Evolutionary conservation across 108 stramenopile genomes (phyloP), one percentile per base, ranked within the genome.

Genomic region (Hondaea fermentalgiana): DNA sequence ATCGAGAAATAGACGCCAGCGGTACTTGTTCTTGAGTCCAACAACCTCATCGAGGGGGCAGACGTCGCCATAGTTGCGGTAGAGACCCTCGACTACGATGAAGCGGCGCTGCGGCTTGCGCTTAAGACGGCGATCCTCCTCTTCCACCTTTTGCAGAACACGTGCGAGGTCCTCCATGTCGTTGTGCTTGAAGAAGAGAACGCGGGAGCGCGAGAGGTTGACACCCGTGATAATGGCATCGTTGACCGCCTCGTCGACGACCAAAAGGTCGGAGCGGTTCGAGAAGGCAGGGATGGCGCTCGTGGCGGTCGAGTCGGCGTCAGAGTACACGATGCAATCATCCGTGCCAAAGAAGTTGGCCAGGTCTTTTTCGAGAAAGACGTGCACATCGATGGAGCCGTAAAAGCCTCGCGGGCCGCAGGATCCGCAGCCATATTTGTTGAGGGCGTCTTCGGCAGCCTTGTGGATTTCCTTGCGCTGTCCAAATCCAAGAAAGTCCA

Each of bases 321-420:
- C 99, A 21, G 96, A 97, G 93, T 99, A 99, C 60, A 97, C 92
- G 89, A 99, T 98, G 64, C 97, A 97, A n/a, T 94, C 96, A 23
- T 98, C 96, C 5, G 96, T 94, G 4, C 93, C 92, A 76, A 96
- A 92, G 90, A 98, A 97, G n/a, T 87, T 64, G 29, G 98, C 92
- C 53, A 98, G 91, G 21, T 90, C 90, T 4, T 94, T 89, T 92
- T 99, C 99, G 25, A 97, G 60, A 44, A 94, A 92, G 58, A 98
- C 72, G 92, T 99, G 99, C 14, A 93, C 95, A 88, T 98, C 97
- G 87, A 99, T 98, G 51, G 99, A 97, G n/a, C 99, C 99, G 90
- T 99, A 99, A 88, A 99, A 99, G 2, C 98, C 98, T n/a, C 99
- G 95, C 19, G 99, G 99, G 16, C 99, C 99, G 87, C 99, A 99